Evolutionary conservation across 2,329 filamentous ascomycete genomes (phyloP), one percentile per base, ranked within the genome.

Genomic region (Cladophialophora chaetospira): DNA sequence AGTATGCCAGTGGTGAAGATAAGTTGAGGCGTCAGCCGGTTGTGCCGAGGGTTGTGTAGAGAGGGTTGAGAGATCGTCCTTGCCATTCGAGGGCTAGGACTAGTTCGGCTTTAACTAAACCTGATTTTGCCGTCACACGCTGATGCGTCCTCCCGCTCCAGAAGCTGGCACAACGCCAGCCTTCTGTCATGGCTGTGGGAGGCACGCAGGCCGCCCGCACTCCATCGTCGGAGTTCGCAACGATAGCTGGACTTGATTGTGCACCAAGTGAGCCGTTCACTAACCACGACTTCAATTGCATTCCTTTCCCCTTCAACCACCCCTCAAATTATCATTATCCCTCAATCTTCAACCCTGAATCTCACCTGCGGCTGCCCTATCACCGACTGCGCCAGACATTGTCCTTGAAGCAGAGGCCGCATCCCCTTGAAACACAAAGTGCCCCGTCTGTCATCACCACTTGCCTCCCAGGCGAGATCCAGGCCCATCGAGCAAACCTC

Each of bases 371-470:
- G 21, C n/a, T 29, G 46, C 17, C 46, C 46, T 44, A 28, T 44
- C 42, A 44, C 42, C 42, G 15, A 15, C 10, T 44, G 42, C 42
- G 23, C 17, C 15, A 28, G 21, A 38, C 25, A 17, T 26, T n/a
- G 13, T 36, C 45, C 38, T 42, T 15, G 25, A 17, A 31, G 44
- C 53, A 33, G 15, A 17, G 11, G 33, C 45, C 25, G 26, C 35
- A 45, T 53, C 29, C 55, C 49, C 54, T 53, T 53, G 55, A 58
- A 58, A 53, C 50, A 58, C n/a, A n/a, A n/a, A n/a, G n/a, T n/a
- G n/a, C n/a, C n/a, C n/a, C n/a, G 31, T 33, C 33, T 10, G 19
- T 36, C 53, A 40, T 53, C 48, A 51, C 26, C 35, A 35, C 17
- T 40, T 21, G 35, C 47, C 48, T 51, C 48, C 33, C 42, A 15